phyloP scores from a whole-genome alignment of 345 rosid genomes.

The Orychophragmus violaceus region DNA sequence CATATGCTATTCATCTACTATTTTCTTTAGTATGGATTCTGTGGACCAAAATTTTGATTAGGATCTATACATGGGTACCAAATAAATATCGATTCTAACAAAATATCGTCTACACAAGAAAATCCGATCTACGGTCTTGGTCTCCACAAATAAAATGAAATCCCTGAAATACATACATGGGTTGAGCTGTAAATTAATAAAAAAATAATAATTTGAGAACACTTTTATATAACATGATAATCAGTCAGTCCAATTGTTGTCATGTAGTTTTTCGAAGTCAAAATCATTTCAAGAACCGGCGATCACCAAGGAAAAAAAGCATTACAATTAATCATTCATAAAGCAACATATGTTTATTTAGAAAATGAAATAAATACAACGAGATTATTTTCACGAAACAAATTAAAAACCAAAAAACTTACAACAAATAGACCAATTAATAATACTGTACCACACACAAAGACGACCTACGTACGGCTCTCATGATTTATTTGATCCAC shows the following conservation, averaged over 20 bases:
- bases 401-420: background rate
- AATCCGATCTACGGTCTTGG: background rate
- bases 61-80: background rate
- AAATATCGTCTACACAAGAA: conserved; percentile 1
- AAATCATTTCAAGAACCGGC: background rate
- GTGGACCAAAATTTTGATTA: background rate
- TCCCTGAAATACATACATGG: background rate
- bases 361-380: conserved; percentile 3
- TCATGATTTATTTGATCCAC: conserved; percentile 18
- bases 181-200: background rate
- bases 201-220: background rate
- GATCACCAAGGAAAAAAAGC: background rate
- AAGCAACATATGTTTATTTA: background rate
- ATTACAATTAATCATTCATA: background rate
- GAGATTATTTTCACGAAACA: background rate
- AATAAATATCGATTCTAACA: background rate
- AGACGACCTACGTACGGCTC: background rate
- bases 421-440: conserved; percentile 2
- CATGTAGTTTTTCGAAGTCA: background rate
- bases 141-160: background rate
- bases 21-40: background rate
- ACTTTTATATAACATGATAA: background rate
- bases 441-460: background rate
- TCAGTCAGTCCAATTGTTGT: background rate
- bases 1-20: background rate